phyloP scores from a whole-genome alignment of 768 basidiomycete genomes.

The Lactifluus hygrophoroides region DNA sequence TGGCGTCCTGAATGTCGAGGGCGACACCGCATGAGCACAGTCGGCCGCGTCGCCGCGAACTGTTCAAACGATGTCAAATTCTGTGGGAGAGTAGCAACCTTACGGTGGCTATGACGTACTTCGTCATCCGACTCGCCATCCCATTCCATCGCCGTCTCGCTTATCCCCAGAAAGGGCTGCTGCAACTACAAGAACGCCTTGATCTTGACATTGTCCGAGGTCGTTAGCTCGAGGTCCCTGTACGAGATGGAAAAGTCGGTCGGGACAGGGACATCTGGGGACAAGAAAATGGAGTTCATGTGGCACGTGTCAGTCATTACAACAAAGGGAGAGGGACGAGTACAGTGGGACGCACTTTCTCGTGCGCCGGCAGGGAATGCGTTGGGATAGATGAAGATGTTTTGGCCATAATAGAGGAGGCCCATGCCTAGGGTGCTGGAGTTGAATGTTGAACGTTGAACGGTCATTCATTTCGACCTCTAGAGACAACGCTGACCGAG shows the following conservation, averaged over 20 bases:
- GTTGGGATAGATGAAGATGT: constrained; percentile 84
- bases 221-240: too few relatives aligned
- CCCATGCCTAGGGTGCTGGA: constrained; percentile 47
- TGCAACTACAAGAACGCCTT: too few relatives aligned
- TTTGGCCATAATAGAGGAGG: constrained; percentile 79
- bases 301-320: not conserved
- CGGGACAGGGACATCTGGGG: constrained; percentile 62
- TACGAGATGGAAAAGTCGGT: constrained; percentile 63
- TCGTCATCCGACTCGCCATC: constrained; percentile 47
- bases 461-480: constrained; percentile 9
- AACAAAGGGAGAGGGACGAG: not conserved
- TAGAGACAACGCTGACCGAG: constrained; percentile 26
- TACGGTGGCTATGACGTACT: constrained; percentile 31
- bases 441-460: too few relatives aligned
- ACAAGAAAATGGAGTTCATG: not conserved
- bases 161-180: too few relatives aligned
- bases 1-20: too few relatives aligned
- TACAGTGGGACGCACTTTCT: constrained; percentile 42
- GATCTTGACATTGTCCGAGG: too few relatives aligned
- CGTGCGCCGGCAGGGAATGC: constrained; percentile 75
- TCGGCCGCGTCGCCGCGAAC: too few relatives aligned
- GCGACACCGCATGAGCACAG: too few relatives aligned
- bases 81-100: too few relatives aligned
- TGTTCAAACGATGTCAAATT: too few relatives aligned
- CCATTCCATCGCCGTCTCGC: constrained; percentile 21